These are phyloP conservation scores for Violaceomyces palustris DNA, from an alignment of 1,284 basidiomycete genomes.

Conservation along the genomic window DNA sequence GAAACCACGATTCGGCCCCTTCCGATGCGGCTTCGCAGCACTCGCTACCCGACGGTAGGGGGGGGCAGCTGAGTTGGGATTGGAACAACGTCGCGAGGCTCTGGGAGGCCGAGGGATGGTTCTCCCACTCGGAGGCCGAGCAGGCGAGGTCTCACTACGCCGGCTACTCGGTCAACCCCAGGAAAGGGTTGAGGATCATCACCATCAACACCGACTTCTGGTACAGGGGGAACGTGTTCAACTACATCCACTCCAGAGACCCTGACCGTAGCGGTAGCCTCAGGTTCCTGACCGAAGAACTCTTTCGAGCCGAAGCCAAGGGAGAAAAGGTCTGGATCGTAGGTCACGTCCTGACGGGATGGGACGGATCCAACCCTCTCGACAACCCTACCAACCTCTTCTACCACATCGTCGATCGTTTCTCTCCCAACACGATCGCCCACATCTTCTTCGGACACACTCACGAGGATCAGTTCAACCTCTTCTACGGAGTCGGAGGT, in stretches of 20 bases:
- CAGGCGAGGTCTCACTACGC: constrained; percentile 67
- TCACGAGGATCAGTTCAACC: constrained; percentile 73
- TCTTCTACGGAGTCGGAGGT: constrained; percentile 71
- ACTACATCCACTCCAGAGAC: constrained; percentile 68
- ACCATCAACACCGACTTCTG: constrained; percentile 67
- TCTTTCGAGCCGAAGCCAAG: constrained; percentile 57
- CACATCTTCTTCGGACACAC: constrained; percentile 77
- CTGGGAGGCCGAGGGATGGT: constrained; percentile 61
- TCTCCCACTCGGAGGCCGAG: constrained; percentile 61
- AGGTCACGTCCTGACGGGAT: constrained; percentile 71
- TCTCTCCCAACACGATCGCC: constrained; percentile 70
- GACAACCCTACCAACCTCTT: constrained; percentile 41
- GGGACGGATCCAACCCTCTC: constrained; percentile 64
- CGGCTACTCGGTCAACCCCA: constrained; percentile 67
- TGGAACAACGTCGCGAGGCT: constrained; percentile 44
- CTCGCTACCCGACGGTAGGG: constrained; percentile 35
- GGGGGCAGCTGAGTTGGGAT: constrained; percentile 46
- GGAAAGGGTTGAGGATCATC: constrained; percentile 67
- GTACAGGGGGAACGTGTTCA: constrained; percentile 61
- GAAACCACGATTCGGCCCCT: constrained; percentile 50
- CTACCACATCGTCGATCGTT: constrained; percentile 66
- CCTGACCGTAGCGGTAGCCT: constrained; percentile 71
- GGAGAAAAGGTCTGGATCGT: constrained; percentile 65
- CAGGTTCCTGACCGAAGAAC: constrained; percentile 71
- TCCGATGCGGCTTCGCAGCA: constrained; percentile 36